Base-by-base conservation (phyloP, 306 rosid genomes). In the Sesbania bispinosa region DNA sequence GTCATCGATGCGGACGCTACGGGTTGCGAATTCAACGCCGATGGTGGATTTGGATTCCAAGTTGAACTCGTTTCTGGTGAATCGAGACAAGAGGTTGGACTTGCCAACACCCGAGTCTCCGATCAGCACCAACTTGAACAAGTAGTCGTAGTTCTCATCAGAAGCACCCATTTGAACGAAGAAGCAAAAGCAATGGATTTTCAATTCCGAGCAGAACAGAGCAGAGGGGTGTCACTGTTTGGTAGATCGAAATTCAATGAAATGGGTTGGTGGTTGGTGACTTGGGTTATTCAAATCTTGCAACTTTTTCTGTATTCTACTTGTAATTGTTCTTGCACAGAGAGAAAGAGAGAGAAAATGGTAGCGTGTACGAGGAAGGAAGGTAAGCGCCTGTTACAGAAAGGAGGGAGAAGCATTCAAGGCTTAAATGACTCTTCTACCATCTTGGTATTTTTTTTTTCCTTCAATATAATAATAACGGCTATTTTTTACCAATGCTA, bases 41-140 rank as follows among this genome's bases (percentile, higher is more conserved):
- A 90, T 90, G 73, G 96, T 90, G 73, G 96, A 88, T 74, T 85
- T 90, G 57, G 91, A 84, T 77, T 90, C 93, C 67, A 85, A 84
- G 76, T 88, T 87, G 83, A 90, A 90, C 77, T 90, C 93, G 3
- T 90, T 90, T 54, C 83, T 84, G 7, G 96, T 85, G 75, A 90
- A 90, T 63, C 96, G 88, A 59, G 96, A 90, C 77, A 90, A 77
- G 5, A 90, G 91, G 42, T 90, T 90, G 27, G 96, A 87, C 55
- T 90, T 90, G 1, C 96, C 96, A 2, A 90, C 96, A 59, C 96
- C 96, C 4, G 96, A 90, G 69, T 90, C 96, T n/a, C 96, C 96
- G 27, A 90, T 90, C 70, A 90, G 80, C 21, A 90, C 96, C 59
- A 90, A 86, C 87, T 90, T 90, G 87, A 90, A 90, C 54, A 90